Evolutionary conservation across 2,329 filamentous ascomycete species (phyloP).

Genomic region (Chaetomium sp.): DNA sequence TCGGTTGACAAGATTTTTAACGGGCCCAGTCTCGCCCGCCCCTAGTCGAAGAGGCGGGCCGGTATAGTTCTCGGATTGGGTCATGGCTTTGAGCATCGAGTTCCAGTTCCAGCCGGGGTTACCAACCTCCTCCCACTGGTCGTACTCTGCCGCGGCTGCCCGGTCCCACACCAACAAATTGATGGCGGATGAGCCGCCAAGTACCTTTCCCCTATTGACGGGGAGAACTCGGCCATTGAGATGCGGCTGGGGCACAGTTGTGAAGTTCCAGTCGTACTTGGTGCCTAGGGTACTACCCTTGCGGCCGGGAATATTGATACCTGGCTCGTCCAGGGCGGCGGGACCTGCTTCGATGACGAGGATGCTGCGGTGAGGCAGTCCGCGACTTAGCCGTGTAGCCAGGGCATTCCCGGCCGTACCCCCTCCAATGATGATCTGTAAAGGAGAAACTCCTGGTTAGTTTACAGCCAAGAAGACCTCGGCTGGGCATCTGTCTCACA

Average conservation of each 20-base stretch:
- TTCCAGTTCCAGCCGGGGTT: slow-evolving; percentile 38
- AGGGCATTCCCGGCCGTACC: slow-evolving; percentile 21
- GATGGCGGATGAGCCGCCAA: slow-evolving; percentile 52
- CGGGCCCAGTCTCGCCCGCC: slow-evolving; percentile 30
- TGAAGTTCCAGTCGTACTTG: slow-evolving; percentile 48
- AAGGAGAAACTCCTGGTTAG: too few species aligned
- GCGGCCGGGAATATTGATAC: slow-evolving; percentile 41
- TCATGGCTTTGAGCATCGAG: slow-evolving; percentile 33
- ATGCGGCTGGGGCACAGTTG: slow-evolving; percentile 44
- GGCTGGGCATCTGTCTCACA: too few species aligned
- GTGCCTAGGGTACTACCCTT: slow-evolving; percentile 37
- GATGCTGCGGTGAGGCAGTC: slow-evolving; percentile 8
- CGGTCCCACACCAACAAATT: slow-evolving; percentile 49
- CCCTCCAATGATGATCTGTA: slow-evolving; percentile 24
- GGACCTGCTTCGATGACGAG: slow-evolving; percentile 40
- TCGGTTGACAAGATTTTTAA: slow-evolving; percentile 44
- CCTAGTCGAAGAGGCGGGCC: slow-evolving; percentile 22
- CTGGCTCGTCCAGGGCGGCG: slow-evolving; percentile 36
- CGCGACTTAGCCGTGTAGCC: slow-evolving; percentile 20
- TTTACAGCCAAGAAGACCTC: too few species aligned
- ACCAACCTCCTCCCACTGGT: slow-evolving; percentile 44
- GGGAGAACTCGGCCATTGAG: slow-evolving; percentile 47
- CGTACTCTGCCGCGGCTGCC: slow-evolving; percentile 42
- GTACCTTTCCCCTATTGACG: slow-evolving; percentile 50
- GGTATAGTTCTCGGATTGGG: slow-evolving; percentile 36